Percentiles rank a stretch among this genome's conserved stretches.
These are phyloP conservation scores for Vararia minispora DNA, from an alignment of 768 basidiomycete species.

Conservation along the genomic window DNA sequence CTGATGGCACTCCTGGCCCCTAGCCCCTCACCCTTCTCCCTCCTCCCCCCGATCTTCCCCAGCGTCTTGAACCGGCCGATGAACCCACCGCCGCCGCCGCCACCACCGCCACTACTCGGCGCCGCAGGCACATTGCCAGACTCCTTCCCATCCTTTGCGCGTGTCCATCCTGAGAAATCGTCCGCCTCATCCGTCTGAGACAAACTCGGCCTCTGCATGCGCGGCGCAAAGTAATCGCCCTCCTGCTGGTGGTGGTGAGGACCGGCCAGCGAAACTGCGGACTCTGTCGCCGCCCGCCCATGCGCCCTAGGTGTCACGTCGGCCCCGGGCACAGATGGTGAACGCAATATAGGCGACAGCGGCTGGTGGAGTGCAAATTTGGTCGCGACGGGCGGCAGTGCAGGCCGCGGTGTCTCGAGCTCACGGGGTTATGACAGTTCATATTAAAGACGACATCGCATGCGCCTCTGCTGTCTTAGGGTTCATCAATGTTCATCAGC, in stretches of 20 bases:
- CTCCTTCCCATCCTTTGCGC: too few species aligned
- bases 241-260: slow-evolving; percentile 10
- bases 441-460: too few species aligned
- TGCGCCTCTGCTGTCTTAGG: too few species aligned
- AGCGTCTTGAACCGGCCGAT: slow-evolving; percentile 77
- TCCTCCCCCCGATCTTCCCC: slow-evolving; percentile 46
- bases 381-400: slow-evolving; percentile 45
- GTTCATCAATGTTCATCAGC: too few species aligned
- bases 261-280: not conserved
- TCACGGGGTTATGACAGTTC: too few species aligned
- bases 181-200: slow-evolving; percentile 32
- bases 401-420: too few species aligned
- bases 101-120: slow-evolving; percentile 3
- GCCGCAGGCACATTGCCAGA: too few species aligned
- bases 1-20: too few species aligned
- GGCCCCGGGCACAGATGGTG: not conserved
- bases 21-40: too few species aligned
- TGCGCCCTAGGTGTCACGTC: not conserved
- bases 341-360: slow-evolving; percentile 13
- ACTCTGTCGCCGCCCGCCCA: slow-evolving; percentile 3
- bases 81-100: slow-evolving; percentile 29
- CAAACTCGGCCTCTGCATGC: slow-evolving; percentile 35
- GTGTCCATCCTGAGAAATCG: slow-evolving; percentile 37
- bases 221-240: slow-evolving; percentile 44
- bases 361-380: slow-evolving; percentile 36